Percentiles rank a stretch among this genome's conserved stretches.
Conservation (phyloP, 2,329 filamentous ascomycete genomes). For the Monosporascus sp. region DNA sequence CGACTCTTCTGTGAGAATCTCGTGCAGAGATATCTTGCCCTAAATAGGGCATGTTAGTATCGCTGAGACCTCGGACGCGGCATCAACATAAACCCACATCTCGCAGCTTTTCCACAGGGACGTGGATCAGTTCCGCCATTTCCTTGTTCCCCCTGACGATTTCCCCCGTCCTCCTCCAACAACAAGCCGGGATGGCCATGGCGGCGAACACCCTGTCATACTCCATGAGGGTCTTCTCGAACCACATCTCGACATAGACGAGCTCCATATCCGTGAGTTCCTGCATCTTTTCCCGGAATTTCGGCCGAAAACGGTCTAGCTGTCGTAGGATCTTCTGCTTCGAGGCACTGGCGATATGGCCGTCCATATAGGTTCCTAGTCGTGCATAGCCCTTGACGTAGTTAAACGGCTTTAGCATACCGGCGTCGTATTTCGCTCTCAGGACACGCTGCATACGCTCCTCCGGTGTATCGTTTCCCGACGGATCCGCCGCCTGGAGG, state of each 20-base stretch:
- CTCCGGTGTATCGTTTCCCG: constrained; percentile 77
- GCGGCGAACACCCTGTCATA: constrained; percentile 98
- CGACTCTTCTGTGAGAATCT: constrained; percentile 92
- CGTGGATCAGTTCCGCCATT: constrained; percentile 94
- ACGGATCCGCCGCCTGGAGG: constrained; percentile 91
- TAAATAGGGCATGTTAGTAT: constrained; percentile 29
- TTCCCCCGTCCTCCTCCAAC: constrained; percentile 93
- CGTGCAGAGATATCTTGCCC: constrained; percentile 92
- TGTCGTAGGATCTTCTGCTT: constrained; percentile 90
- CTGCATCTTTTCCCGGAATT: constrained; percentile 93
- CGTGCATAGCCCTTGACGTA: constrained; percentile 95
- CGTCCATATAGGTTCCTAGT: constrained; percentile 85
- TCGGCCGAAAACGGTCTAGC: constrained; percentile 87
- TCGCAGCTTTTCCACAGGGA: constrained; percentile 82
- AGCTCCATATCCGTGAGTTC: constrained; percentile 89
- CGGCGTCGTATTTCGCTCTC: constrained; percentile 92
- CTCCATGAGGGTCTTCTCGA: constrained; percentile 92
- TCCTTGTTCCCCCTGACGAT: constrained; percentile 98
- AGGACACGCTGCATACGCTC: constrained; percentile 93
- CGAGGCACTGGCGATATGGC: constrained; percentile 73
- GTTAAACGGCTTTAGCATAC: constrained; percentile 92
- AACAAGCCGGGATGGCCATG: constrained; percentile 97
- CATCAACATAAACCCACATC: constrained; percentile 59
- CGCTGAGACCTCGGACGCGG: constrained; percentile 1
- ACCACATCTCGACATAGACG: constrained; percentile 98